Conservation (phyloP, 2,329 filamentous ascomycete genomes). For the Claviceps africana region DNA sequence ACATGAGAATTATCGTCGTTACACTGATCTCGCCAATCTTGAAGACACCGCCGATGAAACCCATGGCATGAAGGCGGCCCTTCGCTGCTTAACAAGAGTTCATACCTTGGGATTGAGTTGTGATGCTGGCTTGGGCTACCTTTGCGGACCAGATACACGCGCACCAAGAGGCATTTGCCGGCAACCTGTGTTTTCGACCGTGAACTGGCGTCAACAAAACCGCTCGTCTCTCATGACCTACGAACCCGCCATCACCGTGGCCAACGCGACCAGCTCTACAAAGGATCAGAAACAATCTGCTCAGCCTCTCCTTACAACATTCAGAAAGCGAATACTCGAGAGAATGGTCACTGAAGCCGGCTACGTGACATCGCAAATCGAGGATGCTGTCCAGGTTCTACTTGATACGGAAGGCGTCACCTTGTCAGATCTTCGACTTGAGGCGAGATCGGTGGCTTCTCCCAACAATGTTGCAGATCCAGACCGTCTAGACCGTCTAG, state of each 20-base stretch:
- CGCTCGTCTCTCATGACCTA: neutral
- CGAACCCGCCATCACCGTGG: neutral
- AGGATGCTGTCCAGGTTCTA: conserved; percentile 21
- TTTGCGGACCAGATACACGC: conserved; percentile 45
- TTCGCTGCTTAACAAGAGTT: conserved; percentile 40
- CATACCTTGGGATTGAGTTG: conserved; percentile 53
- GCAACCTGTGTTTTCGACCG: conserved; percentile 14
- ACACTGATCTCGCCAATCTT: conserved; percentile 42
- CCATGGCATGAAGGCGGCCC: conserved; percentile 44
- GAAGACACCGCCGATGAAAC: conserved; percentile 52
- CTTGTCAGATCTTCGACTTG: conserved; percentile 18
- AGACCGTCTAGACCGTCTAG: neutral
- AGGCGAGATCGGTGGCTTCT: conserved; percentile 11
- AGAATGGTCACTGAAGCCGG: conserved; percentile 25
- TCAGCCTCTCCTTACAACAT: neutral
- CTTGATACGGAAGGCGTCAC: conserved; percentile 20
- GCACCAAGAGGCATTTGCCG: conserved; percentile 26
- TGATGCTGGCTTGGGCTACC: conserved; percentile 54
- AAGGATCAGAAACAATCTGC: neutral
- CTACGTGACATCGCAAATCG: conserved; percentile 15
- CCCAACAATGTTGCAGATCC: neutral
- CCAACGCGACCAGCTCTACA: neutral
- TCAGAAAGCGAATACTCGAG: conserved; percentile 13
- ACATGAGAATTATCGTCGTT: conserved; percentile 42
- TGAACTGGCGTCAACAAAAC: neutral